Evolutionary conservation across 1,284 basidiomycete genomes (phyloP), one percentile per base, ranked within the genome.

Genomic region (Schizophyllum commune): DNA sequence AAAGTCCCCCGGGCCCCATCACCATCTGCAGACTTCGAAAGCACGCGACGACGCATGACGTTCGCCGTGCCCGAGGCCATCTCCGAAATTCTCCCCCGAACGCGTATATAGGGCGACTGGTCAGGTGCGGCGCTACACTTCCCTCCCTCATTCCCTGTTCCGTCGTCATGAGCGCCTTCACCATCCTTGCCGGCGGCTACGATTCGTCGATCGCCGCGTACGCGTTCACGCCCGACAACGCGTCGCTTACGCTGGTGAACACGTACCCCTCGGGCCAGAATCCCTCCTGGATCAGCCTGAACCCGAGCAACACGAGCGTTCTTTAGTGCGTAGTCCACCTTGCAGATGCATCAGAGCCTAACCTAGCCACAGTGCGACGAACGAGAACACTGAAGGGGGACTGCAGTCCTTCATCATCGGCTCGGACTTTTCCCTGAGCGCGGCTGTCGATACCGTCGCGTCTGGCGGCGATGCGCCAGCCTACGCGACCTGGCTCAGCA

Each of bases 171-270:
- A 82, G 84, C 66, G 75, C 80, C 61, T 82, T 84, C 69, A 83
- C 77, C 11, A 83, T 87, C 60, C 74, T 86, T 54, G 84, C 83
- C 27, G 84, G 84, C 39, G 84, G 84, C 9, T 86, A 84, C 67
- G 76, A 79, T 61, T 72, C 78, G 53, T 84, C 85, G 66, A 76
- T 86, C 62, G 82, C 82, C n/a, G 79, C 82, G 1, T 85, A 85
- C 69, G 67, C 82, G 52, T 86, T 86, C 73, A 78, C 82, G 67
- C 72, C 79, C 17, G 73, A 76, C 47, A 73, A 77, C 4, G 76
- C 74, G 5, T 73, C 79, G 11, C 72, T 86, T 54, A 74, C 75
- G 4, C 71, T 85, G 4, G 60, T 76, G 39, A 75, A 73, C 65
- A 79, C 79, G 65, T 82, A 77, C 11, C 74, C 79, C 11, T 80